Base-by-base conservation (phyloP, 2,329 filamentous ascomycete genomes). In the Cladophialophora chaetospira region DNA sequence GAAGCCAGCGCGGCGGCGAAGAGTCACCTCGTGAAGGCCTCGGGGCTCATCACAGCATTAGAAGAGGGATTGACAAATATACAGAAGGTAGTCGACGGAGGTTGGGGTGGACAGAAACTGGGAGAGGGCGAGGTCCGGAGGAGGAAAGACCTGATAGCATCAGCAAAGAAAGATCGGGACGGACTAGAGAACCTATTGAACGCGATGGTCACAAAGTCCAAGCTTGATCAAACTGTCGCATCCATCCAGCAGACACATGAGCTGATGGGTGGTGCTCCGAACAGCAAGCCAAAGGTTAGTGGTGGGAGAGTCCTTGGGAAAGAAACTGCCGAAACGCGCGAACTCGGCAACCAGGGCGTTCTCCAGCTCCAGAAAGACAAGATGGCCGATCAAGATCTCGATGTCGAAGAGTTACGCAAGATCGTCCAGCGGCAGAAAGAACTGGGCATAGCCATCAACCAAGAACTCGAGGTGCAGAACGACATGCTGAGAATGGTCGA, bases 331-430 rank as follows among this genome's bases (percentile, higher is more conserved):
- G 75, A 79, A 35, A 87, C 84, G 8, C 72, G 84, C 10, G 82
- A 86, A 64, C 67, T 86, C 60, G 84, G 86, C 68, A 87, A 87
- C 60, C 72, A 79, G n/a, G 84, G 84, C 0, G 81, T 87, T 11
- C 61, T 87, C 63, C 83, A 86, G 69, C 67, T 87, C 58, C 84
- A 87, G 70, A 76, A 79, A 63, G 81, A 85, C 65, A 79, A 84
- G 55, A 86, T 87, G 72, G 68, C 76, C 43, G 80, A 84, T 47
- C 84, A 87, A 65, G 84, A 87, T 59, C 71, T 80, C 64, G 82
- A 82, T 66, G 76, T 87, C 3, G 74, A 83, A 40, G 79, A 82
- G 61, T 65, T 87, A 62, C 77, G 80, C 42, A 82, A 81, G 62
- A 81, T 84, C 31, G 79, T 86, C 38, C 70, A 78, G 29, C 71